phyloP scores from a whole-genome alignment of 2,329 filamentous ascomycete genomes.

The Xylaria sp. region DNA sequence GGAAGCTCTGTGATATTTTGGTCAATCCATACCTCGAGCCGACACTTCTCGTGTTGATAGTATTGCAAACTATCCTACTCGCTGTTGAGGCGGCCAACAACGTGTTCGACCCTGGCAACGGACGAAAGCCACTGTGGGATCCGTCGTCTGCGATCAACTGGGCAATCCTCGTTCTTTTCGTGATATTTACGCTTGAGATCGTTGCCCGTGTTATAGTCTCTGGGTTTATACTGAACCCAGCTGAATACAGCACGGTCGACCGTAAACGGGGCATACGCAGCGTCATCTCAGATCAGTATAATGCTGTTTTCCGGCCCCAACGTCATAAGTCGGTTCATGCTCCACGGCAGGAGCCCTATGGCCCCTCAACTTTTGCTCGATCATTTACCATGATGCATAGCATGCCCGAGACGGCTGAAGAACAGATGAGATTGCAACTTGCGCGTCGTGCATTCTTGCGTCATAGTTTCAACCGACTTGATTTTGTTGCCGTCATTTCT shows the following conservation, averaged over 20 bases:
- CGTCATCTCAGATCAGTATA: constrained; percentile 80
- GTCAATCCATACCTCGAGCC: constrained; percentile 90
- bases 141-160: constrained; percentile 74
- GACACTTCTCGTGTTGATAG: constrained; percentile 84
- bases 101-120: constrained; percentile 72
- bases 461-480: constrained; percentile 94
- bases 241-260: constrained; percentile 92
- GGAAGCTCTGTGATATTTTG: constrained; percentile 81
- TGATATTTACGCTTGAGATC: constrained; percentile 89
- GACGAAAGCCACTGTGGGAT: constrained; percentile 74
- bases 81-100: constrained; percentile 82
- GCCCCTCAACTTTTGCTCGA: constrained; percentile 75
- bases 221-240: constrained; percentile 88
- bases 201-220: constrained; percentile 89
- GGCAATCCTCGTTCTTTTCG: constrained; percentile 83
- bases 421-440: constrained; percentile 85
- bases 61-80: constrained; percentile 88
- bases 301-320: constrained; percentile 83
- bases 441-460: constrained; percentile 92
- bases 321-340: constrained; percentile 74
- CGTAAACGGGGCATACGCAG: constrained; percentile 78
- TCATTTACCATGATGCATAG: constrained; percentile 82
- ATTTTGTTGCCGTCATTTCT: constrained; percentile 93
- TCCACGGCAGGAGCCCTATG: constrained; percentile 58
- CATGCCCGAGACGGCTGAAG: constrained; percentile 71